Evolutionary conservation across 306 rosid species (phyloP).

Genomic region (Prunus salicina): DNA sequence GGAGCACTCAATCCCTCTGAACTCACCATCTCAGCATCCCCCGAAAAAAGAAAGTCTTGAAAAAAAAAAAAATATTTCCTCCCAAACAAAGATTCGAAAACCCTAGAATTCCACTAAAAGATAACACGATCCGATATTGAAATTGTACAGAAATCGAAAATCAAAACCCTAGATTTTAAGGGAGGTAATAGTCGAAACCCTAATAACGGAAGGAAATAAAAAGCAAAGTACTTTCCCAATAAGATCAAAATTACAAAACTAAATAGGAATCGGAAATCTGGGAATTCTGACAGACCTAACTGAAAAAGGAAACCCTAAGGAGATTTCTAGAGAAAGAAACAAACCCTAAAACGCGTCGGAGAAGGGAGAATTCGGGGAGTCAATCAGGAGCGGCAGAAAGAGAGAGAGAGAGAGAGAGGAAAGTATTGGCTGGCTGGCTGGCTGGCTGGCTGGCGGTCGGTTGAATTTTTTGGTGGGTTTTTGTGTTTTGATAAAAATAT

Average conservation of each 20-base stretch:
- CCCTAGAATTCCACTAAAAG: conserved; percentile 6
- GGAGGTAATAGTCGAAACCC: neutral
- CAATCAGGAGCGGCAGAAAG: neutral
- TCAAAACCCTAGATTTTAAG: neutral
- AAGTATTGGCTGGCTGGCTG: neutral
- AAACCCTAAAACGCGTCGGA: conserved; percentile 1
- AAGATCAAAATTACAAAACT: neutral
- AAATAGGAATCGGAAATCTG: neutral
- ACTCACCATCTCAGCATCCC: conserved; percentile 43
- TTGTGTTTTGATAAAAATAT: neutral
- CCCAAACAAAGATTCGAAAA: neutral
- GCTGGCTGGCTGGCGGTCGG: neutral
- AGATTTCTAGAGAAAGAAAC: neutral
- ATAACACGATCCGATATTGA: neutral
- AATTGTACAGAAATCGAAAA: neutral
- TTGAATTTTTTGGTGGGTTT: neutral
- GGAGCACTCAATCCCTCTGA: conserved; percentile 42
- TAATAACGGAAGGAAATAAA: neutral
- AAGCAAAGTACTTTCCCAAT: neutral
- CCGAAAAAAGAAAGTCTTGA: neutral
- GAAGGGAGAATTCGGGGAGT: neutral
- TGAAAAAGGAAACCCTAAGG: neutral
- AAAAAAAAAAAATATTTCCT: neutral
- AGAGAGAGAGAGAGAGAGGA: neutral
- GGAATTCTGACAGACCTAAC: neutral